phyloP scores from a whole-genome alignment of 2,329 filamentous ascomycete genomes.

The Piedraia hortae region DNA sequence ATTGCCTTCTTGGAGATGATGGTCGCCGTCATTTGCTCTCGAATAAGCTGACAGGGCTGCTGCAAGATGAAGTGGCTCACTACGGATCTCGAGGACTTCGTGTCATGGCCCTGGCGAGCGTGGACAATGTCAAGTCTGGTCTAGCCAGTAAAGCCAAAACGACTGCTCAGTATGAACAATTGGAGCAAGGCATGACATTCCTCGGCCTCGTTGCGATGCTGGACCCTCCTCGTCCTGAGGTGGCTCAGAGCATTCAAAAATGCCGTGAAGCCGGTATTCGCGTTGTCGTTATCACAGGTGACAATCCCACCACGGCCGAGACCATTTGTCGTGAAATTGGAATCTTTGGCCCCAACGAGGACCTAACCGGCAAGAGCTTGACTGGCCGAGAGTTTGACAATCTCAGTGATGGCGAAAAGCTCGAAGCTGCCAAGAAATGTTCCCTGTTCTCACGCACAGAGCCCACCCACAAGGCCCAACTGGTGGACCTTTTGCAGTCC shows the following conservation, averaged over 20 bases:
- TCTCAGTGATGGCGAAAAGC: constrained; percentile 48
- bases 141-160: constrained; percentile 48
- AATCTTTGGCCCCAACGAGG: constrained; percentile 57
- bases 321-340: constrained; percentile 95
- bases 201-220: constrained; percentile 89
- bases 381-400: constrained; percentile 88
- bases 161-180: constrained; percentile 52
- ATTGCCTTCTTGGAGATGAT: constrained; percentile 47
- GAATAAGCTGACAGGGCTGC: constrained; percentile 36
- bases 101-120: constrained; percentile 72
- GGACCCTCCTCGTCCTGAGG: constrained; percentile 83
- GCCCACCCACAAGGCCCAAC: constrained; percentile 85
- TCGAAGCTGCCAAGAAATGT: constrained; percentile 58
- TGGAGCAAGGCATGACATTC: constrained; percentile 86
- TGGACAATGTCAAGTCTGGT: constrained; percentile 44
- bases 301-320: constrained; percentile 93
- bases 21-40: constrained; percentile 52
- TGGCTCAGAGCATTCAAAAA: constrained; percentile 57
- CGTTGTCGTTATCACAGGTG: constrained; percentile 91
- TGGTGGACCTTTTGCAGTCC: constrained; percentile 86
- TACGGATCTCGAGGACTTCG: constrained; percentile 84
- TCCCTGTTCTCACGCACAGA: constrained; percentile 92
- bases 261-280: constrained; percentile 86
- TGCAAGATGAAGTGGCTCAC: constrained; percentile 56
- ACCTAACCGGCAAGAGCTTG: constrained; percentile 74